Evolutionary conservation across 768 basidiomycete species (phyloP), one percentile per base, ranked within the genome.

Genomic region (Leucogyrophana mollusca): DNA sequence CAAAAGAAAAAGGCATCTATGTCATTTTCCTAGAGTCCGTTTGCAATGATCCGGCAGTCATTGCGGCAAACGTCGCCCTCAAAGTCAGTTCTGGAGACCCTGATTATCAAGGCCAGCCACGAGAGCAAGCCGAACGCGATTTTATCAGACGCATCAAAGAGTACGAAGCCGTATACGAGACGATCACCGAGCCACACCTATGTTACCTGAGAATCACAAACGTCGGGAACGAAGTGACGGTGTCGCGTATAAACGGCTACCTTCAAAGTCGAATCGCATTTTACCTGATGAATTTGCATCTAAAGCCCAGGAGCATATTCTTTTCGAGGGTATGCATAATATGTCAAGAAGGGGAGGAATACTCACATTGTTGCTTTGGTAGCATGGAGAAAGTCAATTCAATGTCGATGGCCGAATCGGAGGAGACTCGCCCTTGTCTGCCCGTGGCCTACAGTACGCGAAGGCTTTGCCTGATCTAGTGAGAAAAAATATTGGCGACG

Each of bases 321-420:
- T 80, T 99, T 50, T 97, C 96, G 4, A 71, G 96, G 57, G 95
- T 97, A 59, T 58, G 85, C 68, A 40, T n/a, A 13, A 14, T 37
- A 13, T 24, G 33, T 48, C n/a, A 51, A 4, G n/a, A 40, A 30
- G 34, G 14, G 49, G 33, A 24, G 13, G 11, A 22, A 37, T 36
- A 18, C 37, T 47, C 45, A 23, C 43, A 50, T 44, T 9, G 53
- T 24, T 45, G n/a, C 33, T 44, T 37, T 7, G 42, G 18, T 62
- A 97, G 94, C 96, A 99, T 58, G 96, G 96, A 10, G 96, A 99
- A 68, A 96, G 93, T 58, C 90, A 93, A 68, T 97, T 80, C 69
- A 99, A 99, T 58, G 82, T 99, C 4, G 85, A 91, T 55, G 95
- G 95, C 9, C 90, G 94, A 70, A 96, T 99, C 49, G 96, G 96